phyloP scores from a whole-genome alignment of 2,329 filamentous ascomycete genomes.

The Fusarium sp. region DNA sequence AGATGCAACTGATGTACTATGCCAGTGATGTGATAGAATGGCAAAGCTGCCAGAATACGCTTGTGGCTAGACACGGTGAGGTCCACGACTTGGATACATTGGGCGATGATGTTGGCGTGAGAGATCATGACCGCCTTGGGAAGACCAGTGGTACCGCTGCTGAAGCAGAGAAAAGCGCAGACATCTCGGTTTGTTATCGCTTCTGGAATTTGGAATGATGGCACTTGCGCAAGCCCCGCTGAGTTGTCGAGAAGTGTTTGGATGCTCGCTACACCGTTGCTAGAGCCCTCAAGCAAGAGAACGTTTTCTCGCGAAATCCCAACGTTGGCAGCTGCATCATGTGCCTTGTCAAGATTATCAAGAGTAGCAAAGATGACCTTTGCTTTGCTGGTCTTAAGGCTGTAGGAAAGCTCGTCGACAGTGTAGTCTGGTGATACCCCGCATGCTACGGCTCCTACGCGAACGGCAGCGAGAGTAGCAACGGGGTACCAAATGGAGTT shows the following conservation, averaged over 20 bases:
- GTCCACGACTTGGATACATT: constrained; percentile 35
- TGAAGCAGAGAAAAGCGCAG: constrained; percentile 42
- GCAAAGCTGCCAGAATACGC: constrained; percentile 42
- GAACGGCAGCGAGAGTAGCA: constrained; percentile 1
- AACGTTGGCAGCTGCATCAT: not conserved
- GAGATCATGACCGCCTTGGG: constrained; percentile 48
- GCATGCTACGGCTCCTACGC: constrained; percentile 8
- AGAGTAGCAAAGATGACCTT: constrained; percentile 22
- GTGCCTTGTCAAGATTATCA: not conserved
- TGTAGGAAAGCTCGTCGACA: constrained; percentile 12
- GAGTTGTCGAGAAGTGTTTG: not conserved
- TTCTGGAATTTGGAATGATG: not conserved
- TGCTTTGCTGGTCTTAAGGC: constrained; percentile 14
- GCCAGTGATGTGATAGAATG: constrained; percentile 48
- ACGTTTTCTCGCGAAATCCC: constrained; percentile 12
- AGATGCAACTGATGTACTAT: constrained; percentile 16
- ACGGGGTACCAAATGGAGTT: constrained; percentile 15
- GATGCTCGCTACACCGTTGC: not conserved
- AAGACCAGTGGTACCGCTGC: constrained; percentile 44
- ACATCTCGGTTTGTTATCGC: constrained; percentile 20
- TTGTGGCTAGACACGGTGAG: constrained; percentile 14
- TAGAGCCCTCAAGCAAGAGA: constrained; percentile 6
- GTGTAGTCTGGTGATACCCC: constrained; percentile 29
- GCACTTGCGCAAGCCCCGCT: not conserved
- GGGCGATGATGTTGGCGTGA: constrained; percentile 42